Evolutionary conservation across 768 basidiomycete species (phyloP).

Genomic region (Kwoniella newhampshirensis): DNA sequence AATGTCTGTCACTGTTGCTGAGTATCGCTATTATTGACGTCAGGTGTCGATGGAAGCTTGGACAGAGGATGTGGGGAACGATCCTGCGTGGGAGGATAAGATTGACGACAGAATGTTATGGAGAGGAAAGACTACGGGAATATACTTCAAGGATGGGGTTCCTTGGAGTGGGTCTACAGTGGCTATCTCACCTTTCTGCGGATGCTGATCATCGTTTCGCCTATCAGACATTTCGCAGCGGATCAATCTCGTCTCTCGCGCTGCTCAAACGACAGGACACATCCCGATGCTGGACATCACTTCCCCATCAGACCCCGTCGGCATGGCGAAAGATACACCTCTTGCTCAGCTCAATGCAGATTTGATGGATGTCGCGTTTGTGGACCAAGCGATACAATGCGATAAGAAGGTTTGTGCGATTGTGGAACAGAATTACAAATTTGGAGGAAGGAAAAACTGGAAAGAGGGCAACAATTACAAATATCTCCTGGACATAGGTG

Average conservation of each 20-base stretch:
- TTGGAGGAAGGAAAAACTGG: constrained; percentile 34
- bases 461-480: constrained; percentile 47
- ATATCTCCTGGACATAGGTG: constrained; percentile 51
- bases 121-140: constrained; percentile 50
- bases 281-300: constrained; percentile 33
- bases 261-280: constrained; percentile 22
- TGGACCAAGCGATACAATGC: constrained; percentile 48
- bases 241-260: constrained; percentile 40
- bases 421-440: constrained; percentile 31
- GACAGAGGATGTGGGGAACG: constrained; percentile 40
- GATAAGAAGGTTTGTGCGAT: constrained; percentile 27
- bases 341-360: constrained; percentile 33
- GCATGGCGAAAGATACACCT: constrained; percentile 20
- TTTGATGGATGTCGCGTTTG: constrained; percentile 48
- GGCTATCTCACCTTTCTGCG: not conserved
- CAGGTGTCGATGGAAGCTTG: constrained; percentile 50
- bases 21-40: constrained; percentile 7
- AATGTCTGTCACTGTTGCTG: too few relatives aligned
- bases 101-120: constrained; percentile 43
- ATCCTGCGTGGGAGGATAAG: constrained; percentile 50
- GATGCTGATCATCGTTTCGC: not conserved
- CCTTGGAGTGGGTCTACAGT: constrained; percentile 41
- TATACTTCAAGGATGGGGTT: constrained; percentile 39
- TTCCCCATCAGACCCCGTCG: constrained; percentile 25
- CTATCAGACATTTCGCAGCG: constrained; percentile 47